Conservation (phyloP, 306 rosid species). For the Fagus sylvatica region DNA sequence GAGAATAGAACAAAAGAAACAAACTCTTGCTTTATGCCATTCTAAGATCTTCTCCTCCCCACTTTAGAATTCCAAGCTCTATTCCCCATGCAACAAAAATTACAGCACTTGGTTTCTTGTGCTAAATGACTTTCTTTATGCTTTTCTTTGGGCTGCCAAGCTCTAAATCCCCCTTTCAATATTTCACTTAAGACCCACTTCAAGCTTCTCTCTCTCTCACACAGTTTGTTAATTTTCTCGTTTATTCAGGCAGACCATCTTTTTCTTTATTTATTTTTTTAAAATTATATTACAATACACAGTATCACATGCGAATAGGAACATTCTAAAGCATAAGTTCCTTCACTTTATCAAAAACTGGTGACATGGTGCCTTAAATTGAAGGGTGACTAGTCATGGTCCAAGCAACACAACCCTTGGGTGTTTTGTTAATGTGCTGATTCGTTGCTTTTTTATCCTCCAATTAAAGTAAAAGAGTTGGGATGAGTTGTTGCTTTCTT, state of each 20-base stretch:
- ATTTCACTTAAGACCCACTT: conserved; percentile 15
- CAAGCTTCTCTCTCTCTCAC: conserved; percentile 1
- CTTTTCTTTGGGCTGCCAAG: conserved; percentile 49
- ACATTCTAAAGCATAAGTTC: conserved; percentile 76
- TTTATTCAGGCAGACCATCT: conserved; percentile 26
- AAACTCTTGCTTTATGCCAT: conserved; percentile 80
- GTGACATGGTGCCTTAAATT: conserved; percentile 47
- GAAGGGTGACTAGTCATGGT: conserved; percentile 74
- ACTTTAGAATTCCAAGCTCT: conserved; percentile 95
- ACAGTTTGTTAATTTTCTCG: conserved; percentile 7
- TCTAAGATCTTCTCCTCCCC: conserved; percentile 57
- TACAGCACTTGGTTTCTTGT: conserved; percentile 53
- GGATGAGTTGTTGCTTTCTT: conserved; percentile 65
- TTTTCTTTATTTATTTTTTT: conserved; percentile 21
- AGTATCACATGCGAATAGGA: conserved; percentile 60
- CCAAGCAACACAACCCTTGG: conserved; percentile 44
- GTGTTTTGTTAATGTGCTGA: conserved; percentile 42
- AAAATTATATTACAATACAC: conserved; percentile 23
- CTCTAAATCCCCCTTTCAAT: conserved; percentile 23
- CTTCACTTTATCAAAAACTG: conserved; percentile 50
- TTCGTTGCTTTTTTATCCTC: conserved; percentile 48
- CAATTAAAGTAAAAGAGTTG: conserved; percentile 59
- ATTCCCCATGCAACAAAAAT: conserved; percentile 69
- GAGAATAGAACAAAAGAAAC: conserved; percentile 72
- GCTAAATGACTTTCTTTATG: conserved; percentile 53